A percentile compares a stretch with the other conserved stretches of the same genome.
Evolutionary conservation across 306 rosid genomes (phyloP).

Genomic region (Sphenostylis stenocarpa): DNA sequence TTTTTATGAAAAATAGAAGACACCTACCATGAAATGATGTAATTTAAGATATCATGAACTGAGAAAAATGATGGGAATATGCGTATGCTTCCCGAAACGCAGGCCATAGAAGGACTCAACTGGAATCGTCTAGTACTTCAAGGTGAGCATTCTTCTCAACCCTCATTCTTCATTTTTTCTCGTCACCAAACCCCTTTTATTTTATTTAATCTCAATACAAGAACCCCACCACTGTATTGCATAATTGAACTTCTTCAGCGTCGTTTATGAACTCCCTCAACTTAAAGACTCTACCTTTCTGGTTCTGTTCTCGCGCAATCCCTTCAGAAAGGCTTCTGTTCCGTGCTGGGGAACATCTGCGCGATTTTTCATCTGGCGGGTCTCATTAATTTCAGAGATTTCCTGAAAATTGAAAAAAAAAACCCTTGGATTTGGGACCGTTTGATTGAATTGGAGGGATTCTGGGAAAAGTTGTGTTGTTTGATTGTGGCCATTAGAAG

Average conservation of each 20-base stretch:
- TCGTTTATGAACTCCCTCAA: constrained; percentile 19
- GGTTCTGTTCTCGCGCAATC: constrained; percentile 18
- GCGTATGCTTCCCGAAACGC: constrained; percentile 18
- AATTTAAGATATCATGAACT: background rate
- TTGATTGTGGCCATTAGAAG: constrained; percentile 26
- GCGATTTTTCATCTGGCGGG: constrained; percentile 22
- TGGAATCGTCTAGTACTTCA: constrained; percentile 40
- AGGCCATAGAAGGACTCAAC: constrained; percentile 25
- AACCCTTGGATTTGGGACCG: constrained; percentile 31
- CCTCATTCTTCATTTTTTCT: constrained; percentile 14
- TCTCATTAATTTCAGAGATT: constrained; percentile 27
- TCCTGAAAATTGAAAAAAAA: background rate
- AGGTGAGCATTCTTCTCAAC: constrained; percentile 38
- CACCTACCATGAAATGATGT: background rate
- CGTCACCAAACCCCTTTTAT: background rate
- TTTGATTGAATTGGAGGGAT: constrained; percentile 29
- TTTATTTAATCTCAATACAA: constrained; percentile 14
- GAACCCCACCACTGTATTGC: background rate
- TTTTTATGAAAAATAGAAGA: no score
- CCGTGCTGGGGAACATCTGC: background rate
- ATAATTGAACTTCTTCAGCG: constrained; percentile 25
- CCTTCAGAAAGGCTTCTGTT: background rate
- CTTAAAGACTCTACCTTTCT: constrained; percentile 23
- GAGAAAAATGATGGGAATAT: background rate
- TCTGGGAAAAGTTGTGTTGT: constrained; percentile 29